phyloP scores from a whole-genome alignment of 495 filamentous ascomycete species.

The Parathielavia hyrcaniae region DNA sequence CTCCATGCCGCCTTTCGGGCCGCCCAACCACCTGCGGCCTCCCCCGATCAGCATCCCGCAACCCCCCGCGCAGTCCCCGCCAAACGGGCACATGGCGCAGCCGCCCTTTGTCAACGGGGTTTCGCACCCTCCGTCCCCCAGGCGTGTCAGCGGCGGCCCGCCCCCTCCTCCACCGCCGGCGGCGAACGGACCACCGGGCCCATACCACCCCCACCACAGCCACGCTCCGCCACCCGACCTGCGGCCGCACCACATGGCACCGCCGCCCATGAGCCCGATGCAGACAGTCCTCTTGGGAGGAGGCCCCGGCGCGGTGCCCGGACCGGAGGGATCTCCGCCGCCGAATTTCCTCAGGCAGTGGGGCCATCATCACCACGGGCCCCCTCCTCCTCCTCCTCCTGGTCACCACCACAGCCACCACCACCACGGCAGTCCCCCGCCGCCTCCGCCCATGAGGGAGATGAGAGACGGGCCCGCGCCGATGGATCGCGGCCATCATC shows the following conservation, averaged over 20 bases:
- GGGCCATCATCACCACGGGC: slow-evolving; percentile 14
- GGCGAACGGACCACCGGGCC: slow-evolving; percentile 16
- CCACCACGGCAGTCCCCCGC: slow-evolving; percentile 36
- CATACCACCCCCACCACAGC: slow-evolving; percentile 27
- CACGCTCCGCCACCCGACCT: slow-evolving; percentile 27
- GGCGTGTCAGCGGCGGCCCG: slow-evolving; percentile 29
- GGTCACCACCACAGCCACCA: slow-evolving; percentile 7
- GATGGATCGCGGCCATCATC: not conserved
- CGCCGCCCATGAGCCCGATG: slow-evolving; percentile 22
- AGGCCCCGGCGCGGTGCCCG: not conserved
- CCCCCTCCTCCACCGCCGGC: slow-evolving; percentile 27
- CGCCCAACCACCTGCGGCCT: slow-evolving; percentile 40
- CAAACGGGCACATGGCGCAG: slow-evolving; percentile 39
- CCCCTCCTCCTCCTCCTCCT: no score
- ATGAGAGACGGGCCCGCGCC: slow-evolving; percentile 4
- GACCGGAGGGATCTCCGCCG: slow-evolving; percentile 30
- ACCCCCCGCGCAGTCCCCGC: slow-evolving; percentile 33
- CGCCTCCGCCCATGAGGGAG: slow-evolving; percentile 14
- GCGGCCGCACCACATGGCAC: slow-evolving; percentile 33
- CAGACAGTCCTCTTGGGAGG: slow-evolving; percentile 3
- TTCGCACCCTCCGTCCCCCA: slow-evolving; percentile 37
- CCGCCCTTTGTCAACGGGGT: slow-evolving; percentile 37
- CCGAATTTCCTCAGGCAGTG: slow-evolving; percentile 34
- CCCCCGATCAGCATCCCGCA: slow-evolving; percentile 34
- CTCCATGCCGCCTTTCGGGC: slow-evolving; percentile 37